Conservation (phyloP, 2,329 filamentous ascomycete genomes). For the Talaromyces funiculosus region DNA sequence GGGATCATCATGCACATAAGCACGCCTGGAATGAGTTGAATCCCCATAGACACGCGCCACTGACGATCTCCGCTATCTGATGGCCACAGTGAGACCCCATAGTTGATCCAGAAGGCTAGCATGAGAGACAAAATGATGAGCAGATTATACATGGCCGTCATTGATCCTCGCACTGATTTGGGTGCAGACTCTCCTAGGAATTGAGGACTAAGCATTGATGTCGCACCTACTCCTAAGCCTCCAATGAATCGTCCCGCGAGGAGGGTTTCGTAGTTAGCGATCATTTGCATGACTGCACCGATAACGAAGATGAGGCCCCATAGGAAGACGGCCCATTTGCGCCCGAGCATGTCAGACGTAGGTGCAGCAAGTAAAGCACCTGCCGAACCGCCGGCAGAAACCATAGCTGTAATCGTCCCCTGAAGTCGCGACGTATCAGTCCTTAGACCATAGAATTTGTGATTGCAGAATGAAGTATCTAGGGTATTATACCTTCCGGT, state of each 20-base stretch:
- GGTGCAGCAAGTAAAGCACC: constrained; percentile 36
- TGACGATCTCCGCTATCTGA: constrained; percentile 25
- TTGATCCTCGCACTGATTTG: constrained; percentile 36
- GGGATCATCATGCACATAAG: constrained; percentile 32
- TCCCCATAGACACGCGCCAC: constrained; percentile 34
- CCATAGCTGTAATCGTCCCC: constrained; percentile 20
- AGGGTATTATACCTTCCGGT: constrained; percentile 17
- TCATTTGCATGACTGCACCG: constrained; percentile 32
- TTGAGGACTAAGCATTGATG: constrained; percentile 37
- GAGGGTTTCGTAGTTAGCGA: constrained; percentile 32
- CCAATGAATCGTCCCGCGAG: constrained; percentile 35
- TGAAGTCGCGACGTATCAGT: neutral
- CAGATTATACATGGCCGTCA: constrained; percentile 39
- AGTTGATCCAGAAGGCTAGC: constrained; percentile 29
- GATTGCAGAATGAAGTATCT: neutral
- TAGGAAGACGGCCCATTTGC: constrained; percentile 30
- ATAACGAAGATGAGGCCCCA: constrained; percentile 30
- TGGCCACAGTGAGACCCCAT: constrained; percentile 21
- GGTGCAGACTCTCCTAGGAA: constrained; percentile 33
- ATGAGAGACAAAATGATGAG: constrained; percentile 35
- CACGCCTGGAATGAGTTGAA: constrained; percentile 36
- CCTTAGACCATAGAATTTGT: neutral
- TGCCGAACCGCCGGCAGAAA: constrained; percentile 33
- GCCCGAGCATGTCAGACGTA: constrained; percentile 33
- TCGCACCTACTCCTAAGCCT: constrained; percentile 33